Percentiles rank a stretch among this genome's conserved stretches.
Conservation (phyloP, 176 grass and related monocot species). For the Aegilops umbellulata region DNA sequence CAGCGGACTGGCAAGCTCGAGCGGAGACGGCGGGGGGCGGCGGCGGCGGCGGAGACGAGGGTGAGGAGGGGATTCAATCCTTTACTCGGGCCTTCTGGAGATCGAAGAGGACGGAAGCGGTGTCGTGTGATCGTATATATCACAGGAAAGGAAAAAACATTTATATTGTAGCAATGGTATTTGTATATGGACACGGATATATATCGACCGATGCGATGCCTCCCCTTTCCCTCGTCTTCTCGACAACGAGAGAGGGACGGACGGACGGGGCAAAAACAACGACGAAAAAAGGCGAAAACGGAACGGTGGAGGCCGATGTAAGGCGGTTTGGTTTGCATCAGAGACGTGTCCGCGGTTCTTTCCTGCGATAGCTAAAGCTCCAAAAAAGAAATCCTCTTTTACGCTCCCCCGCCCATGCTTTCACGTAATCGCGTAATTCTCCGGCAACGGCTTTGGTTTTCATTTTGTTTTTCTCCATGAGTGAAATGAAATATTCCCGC, state of each 20-base stretch:
- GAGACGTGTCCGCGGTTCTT: slow-evolving; percentile 60
- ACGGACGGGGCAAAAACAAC: not conserved
- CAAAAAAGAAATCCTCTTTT: slow-evolving; percentile 19
- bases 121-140: slow-evolving; percentile 31
- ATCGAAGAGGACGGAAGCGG: slow-evolving; percentile 17
- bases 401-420: not conserved
- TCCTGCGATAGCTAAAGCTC: slow-evolving; percentile 44
- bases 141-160: slow-evolving; percentile 6
- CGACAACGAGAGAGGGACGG: slow-evolving; percentile 1
- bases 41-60: too few relatives aligned
- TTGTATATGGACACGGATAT: not conserved
- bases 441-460: not conserved
- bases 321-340: slow-evolving; percentile 52
- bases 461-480: slow-evolving; percentile 1
- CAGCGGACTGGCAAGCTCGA: too few relatives aligned
- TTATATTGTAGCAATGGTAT: too few relatives aligned
- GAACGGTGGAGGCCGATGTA: slow-evolving; percentile 35
- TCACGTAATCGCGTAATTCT: slow-evolving; percentile 30
- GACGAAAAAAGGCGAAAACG: not conserved
- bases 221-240: not conserved
- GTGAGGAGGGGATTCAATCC: slow-evolving; percentile 21
- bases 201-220: not conserved
- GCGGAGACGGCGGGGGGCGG: too few relatives aligned
- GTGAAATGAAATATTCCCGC: not conserved
- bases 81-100: slow-evolving; percentile 28